These are phyloP conservation scores for Stemphylium lycopersici DNA, from an alignment of 2,329 filamentous ascomycete genomes.

Conservation along the genomic window DNA sequence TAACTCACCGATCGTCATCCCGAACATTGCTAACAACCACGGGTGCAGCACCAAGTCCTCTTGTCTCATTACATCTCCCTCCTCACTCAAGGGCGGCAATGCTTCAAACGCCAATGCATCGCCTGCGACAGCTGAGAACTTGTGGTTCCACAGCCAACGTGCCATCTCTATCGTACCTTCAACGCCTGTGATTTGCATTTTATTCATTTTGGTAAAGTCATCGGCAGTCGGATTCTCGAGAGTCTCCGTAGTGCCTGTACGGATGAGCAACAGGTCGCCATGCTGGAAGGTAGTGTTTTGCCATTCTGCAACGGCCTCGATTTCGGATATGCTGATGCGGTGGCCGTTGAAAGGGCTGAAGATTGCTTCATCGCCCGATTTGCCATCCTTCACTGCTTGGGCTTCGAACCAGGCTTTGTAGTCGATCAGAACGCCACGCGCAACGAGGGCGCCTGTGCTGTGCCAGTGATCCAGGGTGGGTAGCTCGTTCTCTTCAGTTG, in stretches of 20 bases:
- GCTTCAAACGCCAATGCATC: constrained; percentile 68
- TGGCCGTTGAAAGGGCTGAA: constrained; percentile 20
- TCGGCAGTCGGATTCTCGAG: constrained; percentile 8
- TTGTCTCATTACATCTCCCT: constrained; percentile 3
- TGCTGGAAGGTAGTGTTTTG: constrained; percentile 9
- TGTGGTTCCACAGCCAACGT: constrained; percentile 68
- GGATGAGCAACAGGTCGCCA: constrained; percentile 31
- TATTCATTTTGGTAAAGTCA: constrained; percentile 16
- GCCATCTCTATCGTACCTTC: constrained; percentile 50
- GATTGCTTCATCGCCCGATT: constrained; percentile 10
- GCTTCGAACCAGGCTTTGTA: constrained; percentile 22
- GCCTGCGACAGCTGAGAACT: constrained; percentile 66
- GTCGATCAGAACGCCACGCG: constrained; percentile 19
- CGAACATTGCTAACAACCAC: constrained; percentile 36
- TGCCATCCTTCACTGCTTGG: not conserved
- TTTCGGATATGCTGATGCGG: constrained; percentile 19
- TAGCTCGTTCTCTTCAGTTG: constrained; percentile 15
- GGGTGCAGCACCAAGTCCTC: constrained; percentile 22
- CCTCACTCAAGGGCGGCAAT: constrained; percentile 40
- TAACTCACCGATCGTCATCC: constrained; percentile 38
- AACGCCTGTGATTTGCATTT: constrained; percentile 13
- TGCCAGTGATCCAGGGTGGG: constrained; percentile 25
- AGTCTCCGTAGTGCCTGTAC: constrained; percentile 20
- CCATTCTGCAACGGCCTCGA: constrained; percentile 15
- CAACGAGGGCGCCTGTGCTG: constrained; percentile 16